phyloP scores from a whole-genome alignment of 306 rosid species.

The Canavalia ensiformis region DNA sequence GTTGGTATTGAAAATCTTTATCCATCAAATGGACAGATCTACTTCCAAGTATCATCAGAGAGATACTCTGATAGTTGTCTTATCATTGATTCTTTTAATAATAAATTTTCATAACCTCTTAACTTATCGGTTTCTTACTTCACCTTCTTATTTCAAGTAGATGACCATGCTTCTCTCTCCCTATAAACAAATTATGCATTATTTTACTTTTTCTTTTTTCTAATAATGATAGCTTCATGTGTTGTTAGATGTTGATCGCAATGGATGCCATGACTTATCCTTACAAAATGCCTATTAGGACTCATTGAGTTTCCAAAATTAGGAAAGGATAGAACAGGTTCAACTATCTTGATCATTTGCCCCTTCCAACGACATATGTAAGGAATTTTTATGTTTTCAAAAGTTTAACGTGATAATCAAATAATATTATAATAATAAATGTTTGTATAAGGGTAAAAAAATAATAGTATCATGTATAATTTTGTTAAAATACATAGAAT shows the following conservation, averaged over 20 bases:
- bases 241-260: constrained; percentile 44
- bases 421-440: too few relatives aligned
- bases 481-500: too few relatives aligned
- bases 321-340: constrained; percentile 82
- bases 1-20: constrained; percentile 71
- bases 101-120: constrained; percentile 2
- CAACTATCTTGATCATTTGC: constrained; percentile 69
- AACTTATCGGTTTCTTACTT: constrained; percentile 18
- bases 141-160: constrained; percentile 23
- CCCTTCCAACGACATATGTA: too few relatives aligned
- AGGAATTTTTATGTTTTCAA: too few relatives aligned
- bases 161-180: too few relatives aligned
- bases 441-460: too few relatives aligned
- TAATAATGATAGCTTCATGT: too few relatives aligned
- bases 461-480: too few relatives aligned
- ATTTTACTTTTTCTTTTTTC: neutral
- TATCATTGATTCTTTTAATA: constrained; percentile 81
- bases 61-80: constrained; percentile 95
- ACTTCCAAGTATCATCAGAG: constrained; percentile 77
- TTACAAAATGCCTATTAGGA: constrained; percentile 81
- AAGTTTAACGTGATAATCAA: too few relatives aligned
- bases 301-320: constrained; percentile 80
- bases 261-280: constrained; percentile 87
- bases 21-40: constrained; percentile 73
- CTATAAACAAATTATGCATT: neutral